Evolutionary conservation across 1,284 basidiomycete genomes (phyloP).

Genomic region (Moniliella sp.): DNA sequence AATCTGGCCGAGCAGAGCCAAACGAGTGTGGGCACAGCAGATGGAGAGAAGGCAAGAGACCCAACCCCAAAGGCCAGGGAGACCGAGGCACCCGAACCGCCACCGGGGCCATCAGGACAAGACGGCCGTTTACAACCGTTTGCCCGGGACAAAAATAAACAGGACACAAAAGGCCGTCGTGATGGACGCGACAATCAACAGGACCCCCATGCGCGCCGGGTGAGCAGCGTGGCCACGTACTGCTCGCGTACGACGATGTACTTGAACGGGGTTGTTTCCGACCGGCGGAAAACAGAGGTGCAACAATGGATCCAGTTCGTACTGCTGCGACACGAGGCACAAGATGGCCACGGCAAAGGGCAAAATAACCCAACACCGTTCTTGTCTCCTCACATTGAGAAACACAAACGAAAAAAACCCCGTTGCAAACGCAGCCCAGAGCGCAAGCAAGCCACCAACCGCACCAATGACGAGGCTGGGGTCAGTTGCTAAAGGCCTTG

Average conservation of each 20-base stretch:
- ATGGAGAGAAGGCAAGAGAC: no score
- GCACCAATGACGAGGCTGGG: conserved; percentile 59
- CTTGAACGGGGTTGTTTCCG: conserved; percentile 49
- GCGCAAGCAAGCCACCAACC: conserved; percentile 54
- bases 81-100: no score
- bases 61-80: no score
- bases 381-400: conserved; percentile 67
- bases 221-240: conserved; percentile 68
- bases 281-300: conserved; percentile 34
- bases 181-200: conserved; percentile 45
- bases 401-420: conserved; percentile 87
- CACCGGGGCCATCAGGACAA: no score
- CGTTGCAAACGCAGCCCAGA: conserved; percentile 75
- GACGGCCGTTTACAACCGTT: conserved; percentile 54
- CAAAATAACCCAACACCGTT: conserved; percentile 84
- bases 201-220: conserved; percentile 70
- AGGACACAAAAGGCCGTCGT: conserved; percentile 55
- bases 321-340: conserved; percentile 75
- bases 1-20: no score
- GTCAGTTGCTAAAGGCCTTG: conserved; percentile 94
- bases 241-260: conserved; percentile 72
- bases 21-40: no score
- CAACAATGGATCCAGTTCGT: conserved; percentile 72
- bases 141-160: conserved; percentile 77
- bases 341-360: conserved; percentile 76